Percentiles rank a stretch among this genome's conserved stretches.
Evolutionary conservation across 441 rosid genomes (phyloP).

Genomic region (Adansonia gregorii): DNA sequence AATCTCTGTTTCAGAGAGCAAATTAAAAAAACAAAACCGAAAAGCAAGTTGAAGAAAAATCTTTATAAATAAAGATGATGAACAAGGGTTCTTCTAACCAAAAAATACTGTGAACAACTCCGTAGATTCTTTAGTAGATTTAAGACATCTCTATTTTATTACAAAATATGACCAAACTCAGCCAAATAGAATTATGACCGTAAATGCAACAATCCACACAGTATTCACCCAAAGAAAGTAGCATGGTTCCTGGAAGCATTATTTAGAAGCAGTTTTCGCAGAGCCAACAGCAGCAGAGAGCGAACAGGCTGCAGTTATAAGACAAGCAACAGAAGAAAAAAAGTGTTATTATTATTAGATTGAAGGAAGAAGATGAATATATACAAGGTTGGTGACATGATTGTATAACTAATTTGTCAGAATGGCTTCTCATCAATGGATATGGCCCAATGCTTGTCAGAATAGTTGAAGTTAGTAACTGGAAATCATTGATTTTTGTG

Average conservation of each 20-base stretch:
- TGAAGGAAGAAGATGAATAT: neutral
- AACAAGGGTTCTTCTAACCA: neutral
- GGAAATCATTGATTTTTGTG: too few species aligned
- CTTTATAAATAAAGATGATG: neutral
- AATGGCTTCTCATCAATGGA: neutral
- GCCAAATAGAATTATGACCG: neutral
- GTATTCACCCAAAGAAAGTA: neutral
- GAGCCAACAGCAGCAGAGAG: conserved; percentile 75
- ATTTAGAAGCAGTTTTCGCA: conserved; percentile 57
- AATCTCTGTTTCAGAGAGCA: neutral
- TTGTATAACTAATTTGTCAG: neutral
- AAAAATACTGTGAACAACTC: neutral
- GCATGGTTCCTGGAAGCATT: neutral
- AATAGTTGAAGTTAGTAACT: too few species aligned
- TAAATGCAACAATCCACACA: neutral
- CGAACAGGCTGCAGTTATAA: conserved; percentile 50
- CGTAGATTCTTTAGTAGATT: neutral
- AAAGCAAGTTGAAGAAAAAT: neutral
- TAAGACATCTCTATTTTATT: neutral
- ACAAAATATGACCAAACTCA: neutral
- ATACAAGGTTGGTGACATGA: neutral
- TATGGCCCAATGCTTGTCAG: too few species aligned
- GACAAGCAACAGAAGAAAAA: neutral
- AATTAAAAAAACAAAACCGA: neutral
- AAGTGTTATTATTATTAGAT: neutral